Evolutionary conservation across 495 filamentous ascomycete species (phyloP), one percentile per base, ranked within the genome.

Genomic region (Penicillium lividum): DNA sequence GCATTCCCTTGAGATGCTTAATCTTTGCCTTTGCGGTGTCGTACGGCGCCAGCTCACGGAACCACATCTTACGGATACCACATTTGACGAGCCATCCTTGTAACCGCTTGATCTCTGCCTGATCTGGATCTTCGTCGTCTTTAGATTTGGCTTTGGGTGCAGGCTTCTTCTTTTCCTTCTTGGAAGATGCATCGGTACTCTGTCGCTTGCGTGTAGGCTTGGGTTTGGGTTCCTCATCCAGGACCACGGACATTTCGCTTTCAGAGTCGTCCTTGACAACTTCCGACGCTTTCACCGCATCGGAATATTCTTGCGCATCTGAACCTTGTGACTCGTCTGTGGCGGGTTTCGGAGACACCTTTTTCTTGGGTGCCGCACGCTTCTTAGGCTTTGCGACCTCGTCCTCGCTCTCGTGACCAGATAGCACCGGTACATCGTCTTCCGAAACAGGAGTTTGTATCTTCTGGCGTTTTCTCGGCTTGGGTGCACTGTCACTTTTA

Each of bases 21-120:
- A 97, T 92, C 77, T 97, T 97, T 8, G 82, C 90, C 62, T 87
- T 89, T 13, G 82, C 68, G 28, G 87, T 90, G 46, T 85, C 87
- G 67, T 84, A 89, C 60, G 90, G 87, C 57, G 81, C 80, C 51
- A 98, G 81, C 73, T 96, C 91, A 55, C 86, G 84, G 38, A 78
- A 79, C 94, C 95, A 98, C 61, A 97, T 82, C 68, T 97, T 98
- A 33, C 91, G 89, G 48, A 98, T 85, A 18, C 94, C 94, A 65
- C 94, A 98, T 76, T 96, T 97, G 43, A 89, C 65, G 30, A 98
- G 80, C 73, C 92, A 91, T 22, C 84, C 82, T 73, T 98, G 94
- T 15, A 98, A 80, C n/a, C 84, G 86, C 70, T 93, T 98, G 71
- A 98, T 91, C 72, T 94, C 89, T 8, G 81, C 84, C 42, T 93